phyloP scores from a whole-genome alignment of 2,329 filamentous ascomycete species.

The Pseudogymnoascus sp. region DNA sequence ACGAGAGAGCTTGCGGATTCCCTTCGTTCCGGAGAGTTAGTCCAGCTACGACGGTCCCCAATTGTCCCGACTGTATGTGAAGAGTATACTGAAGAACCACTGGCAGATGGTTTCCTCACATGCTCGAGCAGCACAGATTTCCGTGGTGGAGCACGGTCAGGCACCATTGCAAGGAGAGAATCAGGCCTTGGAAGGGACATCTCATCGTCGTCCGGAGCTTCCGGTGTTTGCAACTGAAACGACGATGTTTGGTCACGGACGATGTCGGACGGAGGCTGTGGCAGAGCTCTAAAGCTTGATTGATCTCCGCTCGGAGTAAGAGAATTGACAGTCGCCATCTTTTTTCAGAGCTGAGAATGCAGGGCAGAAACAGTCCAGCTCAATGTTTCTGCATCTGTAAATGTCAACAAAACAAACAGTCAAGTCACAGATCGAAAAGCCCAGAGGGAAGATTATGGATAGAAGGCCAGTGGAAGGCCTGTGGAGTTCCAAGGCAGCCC shows the following conservation, averaged over 20 bases:
- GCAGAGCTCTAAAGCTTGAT: not conserved
- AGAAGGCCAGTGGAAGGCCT: not conserved
- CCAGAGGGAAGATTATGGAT: slow-evolving; percentile 1
- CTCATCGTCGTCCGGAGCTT: slow-evolving; percentile 1
- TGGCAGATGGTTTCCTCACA: not conserved
- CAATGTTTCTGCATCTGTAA: not conserved
- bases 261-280: not conserved
- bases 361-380: not conserved
- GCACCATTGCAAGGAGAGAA: not conserved
- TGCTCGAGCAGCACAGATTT: slow-evolving; percentile 1
- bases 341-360: not conserved
- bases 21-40: not conserved
- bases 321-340: not conserved
- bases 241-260: slow-evolving; percentile 5
- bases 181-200: not conserved
- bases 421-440: not conserved
- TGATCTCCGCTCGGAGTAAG: not conserved
- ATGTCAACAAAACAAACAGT: not conserved
- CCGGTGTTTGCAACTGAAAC: slow-evolving; percentile 6
- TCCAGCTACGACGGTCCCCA: slow-evolving; percentile 1
- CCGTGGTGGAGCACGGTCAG: slow-evolving; percentile 3
- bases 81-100: slow-evolving; percentile 1
- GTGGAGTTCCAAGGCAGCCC: slow-evolving; percentile 3
- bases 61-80: not conserved
- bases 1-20: not conserved